Conservation (phyloP, 108 stramenopile genomes). For the Nitzschia palea region DNA sequence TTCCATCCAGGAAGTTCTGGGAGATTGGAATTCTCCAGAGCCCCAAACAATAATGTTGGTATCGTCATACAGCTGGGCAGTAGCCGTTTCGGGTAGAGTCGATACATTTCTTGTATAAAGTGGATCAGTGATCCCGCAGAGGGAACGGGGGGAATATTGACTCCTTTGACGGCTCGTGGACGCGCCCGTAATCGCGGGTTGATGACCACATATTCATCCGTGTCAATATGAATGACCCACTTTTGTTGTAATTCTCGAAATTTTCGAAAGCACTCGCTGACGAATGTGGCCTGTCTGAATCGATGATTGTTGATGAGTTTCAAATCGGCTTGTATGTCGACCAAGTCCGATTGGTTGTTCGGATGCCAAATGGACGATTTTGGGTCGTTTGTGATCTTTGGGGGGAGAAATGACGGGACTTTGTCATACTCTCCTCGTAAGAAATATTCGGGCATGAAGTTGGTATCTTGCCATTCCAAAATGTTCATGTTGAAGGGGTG, state of each 20-base stretch:
- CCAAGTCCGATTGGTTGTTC: neutral
- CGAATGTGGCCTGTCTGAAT: conserved; percentile 40
- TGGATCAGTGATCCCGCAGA: conserved; percentile 9
- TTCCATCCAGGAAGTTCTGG: conserved; percentile 9
- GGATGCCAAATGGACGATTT: conserved; percentile 5
- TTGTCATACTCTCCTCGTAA: conserved; percentile 13
- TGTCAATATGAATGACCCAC: conserved; percentile 62
- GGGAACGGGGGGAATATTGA: neutral
- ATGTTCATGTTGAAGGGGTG: neutral
- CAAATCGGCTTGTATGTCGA: conserved; percentile 2
- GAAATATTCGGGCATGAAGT: conserved; percentile 43
- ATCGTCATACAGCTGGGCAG: conserved; percentile 26
- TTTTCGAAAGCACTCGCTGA: conserved; percentile 26
- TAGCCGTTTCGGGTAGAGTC: conserved; percentile 18
- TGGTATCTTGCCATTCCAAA: conserved; percentile 23
- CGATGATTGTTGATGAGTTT: conserved; percentile 38
- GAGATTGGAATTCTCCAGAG: neutral
- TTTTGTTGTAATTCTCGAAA: conserved; percentile 1
- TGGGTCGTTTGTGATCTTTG: neutral
- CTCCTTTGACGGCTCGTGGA: neutral
- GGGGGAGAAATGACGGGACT: conserved; percentile 12
- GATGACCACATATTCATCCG: conserved; percentile 66
- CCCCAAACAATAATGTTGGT: conserved; percentile 23
- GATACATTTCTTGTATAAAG: conserved; percentile 11
- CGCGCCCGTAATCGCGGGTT: conserved; percentile 32